Evolutionary conservation across 495 filamentous ascomycete genomes (phyloP), one percentile per base, ranked within the genome.

Genomic region (Neurospora intermedia): DNA sequence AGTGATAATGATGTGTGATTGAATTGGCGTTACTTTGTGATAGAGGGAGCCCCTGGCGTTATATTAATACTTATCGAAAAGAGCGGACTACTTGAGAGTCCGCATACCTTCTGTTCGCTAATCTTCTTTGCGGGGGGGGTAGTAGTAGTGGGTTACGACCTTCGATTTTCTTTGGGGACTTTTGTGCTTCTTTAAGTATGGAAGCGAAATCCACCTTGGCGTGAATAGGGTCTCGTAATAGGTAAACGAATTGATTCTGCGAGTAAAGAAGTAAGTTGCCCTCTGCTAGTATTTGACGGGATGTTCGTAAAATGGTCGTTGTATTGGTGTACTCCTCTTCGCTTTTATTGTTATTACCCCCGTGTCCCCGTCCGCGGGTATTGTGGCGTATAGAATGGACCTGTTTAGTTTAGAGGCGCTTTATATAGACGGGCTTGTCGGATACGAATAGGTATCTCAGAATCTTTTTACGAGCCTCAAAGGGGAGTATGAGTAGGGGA

Each of bases 231-330:
- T 86, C 82, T 3, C 82, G 78, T 16, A 85, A 71, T 11, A 75
- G 71, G 71, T 85, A 85, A 0, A 74, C 16, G 71, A 86, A 86
- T 0, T 45, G 76, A 41, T 86, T 86, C 62, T 82, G 77, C 2
- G 80, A 82, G 69, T 80, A 86, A 0, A 86, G 77, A 6, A 85
- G 72, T 0, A 71, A 75, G 2, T 75, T 69, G 6, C 79, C 84
- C 69, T 84, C 80, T 2, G 46, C 11, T 2, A 70, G 72, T 11
- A 80, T 69, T 11, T 75, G 74, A 3, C 72, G 74, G 69, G 81
- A 82, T 0, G 78, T 79, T 11, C 54, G 69, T 43, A 86, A 71
- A 42, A 86, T 82, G 0, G 73, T 41, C 1, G 80, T 62, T 31
- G 84, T 70, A 70, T 81, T 77, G 31, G 40, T 48, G 5, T 35